Evolutionary conservation across 2,329 filamentous ascomycete species (phyloP).

Genomic region (Teratosphaeria epicoccoides): DNA sequence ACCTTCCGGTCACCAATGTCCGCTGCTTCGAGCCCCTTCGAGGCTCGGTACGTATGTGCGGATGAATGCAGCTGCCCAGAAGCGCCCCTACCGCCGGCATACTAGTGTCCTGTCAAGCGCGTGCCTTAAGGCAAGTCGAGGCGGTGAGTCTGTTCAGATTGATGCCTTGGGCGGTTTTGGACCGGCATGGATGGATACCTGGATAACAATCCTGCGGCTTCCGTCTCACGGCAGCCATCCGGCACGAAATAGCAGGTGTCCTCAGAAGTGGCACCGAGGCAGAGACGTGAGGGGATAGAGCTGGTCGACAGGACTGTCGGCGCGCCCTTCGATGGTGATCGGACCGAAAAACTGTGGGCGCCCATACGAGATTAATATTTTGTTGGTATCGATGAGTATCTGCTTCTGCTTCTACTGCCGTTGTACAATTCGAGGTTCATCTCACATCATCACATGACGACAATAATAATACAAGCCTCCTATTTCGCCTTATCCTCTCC

Average conservation of each 20-base stretch:
- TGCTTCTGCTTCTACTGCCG: too few species aligned
- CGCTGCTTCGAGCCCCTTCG: background rate
- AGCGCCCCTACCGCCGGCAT: background rate
- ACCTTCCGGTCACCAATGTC: too few species aligned
- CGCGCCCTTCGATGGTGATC: too few species aligned
- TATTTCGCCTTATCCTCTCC: background rate
- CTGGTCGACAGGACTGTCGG: too few species aligned
- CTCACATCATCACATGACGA: too few species aligned
- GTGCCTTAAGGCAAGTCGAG: slow-evolving; percentile 4
- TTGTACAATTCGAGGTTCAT: background rate
- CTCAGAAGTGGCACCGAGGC: background rate
- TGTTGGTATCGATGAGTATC: too few species aligned
- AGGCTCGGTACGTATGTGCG: too few species aligned
- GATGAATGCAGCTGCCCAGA: too few species aligned
- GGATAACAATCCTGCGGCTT: background rate
- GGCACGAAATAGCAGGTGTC: background rate
- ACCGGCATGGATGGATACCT: background rate
- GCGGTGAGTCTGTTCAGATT: slow-evolving; percentile 2
- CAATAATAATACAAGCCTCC: background rate
- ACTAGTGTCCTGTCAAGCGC: background rate
- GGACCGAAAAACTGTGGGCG: too few species aligned
- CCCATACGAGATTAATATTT: too few species aligned
- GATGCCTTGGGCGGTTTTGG: background rate
- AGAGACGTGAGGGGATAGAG: background rate
- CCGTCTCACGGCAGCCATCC: background rate